These are phyloP conservation scores for Aspergillus ibericus DNA, from an alignment of 2,329 filamentous ascomycete species.

Conservation along the genomic window DNA sequence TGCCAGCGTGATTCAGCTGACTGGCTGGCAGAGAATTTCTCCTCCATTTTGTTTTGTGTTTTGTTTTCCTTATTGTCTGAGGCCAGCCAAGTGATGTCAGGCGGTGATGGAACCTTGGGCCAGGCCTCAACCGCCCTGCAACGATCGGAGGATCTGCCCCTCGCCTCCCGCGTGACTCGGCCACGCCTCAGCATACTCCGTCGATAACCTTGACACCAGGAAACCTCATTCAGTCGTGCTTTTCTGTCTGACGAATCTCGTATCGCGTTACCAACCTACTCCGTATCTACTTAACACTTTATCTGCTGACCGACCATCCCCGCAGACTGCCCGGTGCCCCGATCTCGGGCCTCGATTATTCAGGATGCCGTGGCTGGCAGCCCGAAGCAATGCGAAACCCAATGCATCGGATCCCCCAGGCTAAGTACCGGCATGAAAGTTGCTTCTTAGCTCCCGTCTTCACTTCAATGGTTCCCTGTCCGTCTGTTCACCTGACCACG, in stretches of 20 bases:
- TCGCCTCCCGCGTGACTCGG: slow-evolving; percentile 16
- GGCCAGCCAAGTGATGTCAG: slow-evolving; percentile 17
- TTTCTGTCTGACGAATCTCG: too few relatives aligned
- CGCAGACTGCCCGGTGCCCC: too few relatives aligned
- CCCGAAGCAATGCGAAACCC: too few relatives aligned
- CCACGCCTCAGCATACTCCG: background rate
- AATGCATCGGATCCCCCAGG: too few relatives aligned
- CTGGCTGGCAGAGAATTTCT: background rate
- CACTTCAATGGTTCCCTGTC: background rate
- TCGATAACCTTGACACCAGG: too few relatives aligned
- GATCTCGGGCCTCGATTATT: too few relatives aligned
- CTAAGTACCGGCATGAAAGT: background rate
- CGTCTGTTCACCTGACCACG: background rate
- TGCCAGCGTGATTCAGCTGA: background rate
- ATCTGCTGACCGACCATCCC: too few relatives aligned
- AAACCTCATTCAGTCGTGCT: too few relatives aligned
- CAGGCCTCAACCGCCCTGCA: slow-evolving; percentile 23
- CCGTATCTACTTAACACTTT: too few relatives aligned
- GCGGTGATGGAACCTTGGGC: slow-evolving; percentile 12
- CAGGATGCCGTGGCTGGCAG: too few relatives aligned
- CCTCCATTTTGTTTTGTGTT: background rate
- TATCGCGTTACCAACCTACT: too few relatives aligned
- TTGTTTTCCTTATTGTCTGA: background rate
- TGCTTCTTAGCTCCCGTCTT: background rate
- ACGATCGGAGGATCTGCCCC: slow-evolving; percentile 19